These are phyloP conservation scores for Saussurea involucrata DNA, from an alignment of 129 eudicot genomes.

Conservation along the genomic window DNA sequence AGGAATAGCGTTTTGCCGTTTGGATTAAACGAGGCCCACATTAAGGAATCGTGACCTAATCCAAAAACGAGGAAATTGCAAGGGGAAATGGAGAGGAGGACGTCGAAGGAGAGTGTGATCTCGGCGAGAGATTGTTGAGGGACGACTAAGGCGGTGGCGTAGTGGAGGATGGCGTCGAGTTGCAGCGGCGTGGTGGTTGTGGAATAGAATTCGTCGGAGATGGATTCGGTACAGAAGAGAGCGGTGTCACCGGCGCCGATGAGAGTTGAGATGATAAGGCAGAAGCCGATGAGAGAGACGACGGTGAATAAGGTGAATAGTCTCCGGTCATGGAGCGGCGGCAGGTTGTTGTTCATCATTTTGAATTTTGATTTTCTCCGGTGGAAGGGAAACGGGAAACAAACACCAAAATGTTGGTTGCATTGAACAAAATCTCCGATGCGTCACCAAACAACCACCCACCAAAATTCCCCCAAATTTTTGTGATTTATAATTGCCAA, in stretches of 20 bases:
- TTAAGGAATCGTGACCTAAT: constrained; percentile 75
- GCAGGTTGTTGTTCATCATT: constrained; percentile 14
- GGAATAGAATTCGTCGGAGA: constrained; percentile 8
- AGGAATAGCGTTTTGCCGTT: constrained; percentile 71
- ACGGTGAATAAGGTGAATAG: constrained; percentile 4
- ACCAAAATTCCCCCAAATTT: neutral
- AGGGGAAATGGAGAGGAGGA: constrained; percentile 38
- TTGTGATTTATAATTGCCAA: neutral
- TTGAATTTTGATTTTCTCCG: neutral
- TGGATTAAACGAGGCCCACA: constrained; percentile 83
- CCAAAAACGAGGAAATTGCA: constrained; percentile 81
- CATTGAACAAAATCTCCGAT: neutral
- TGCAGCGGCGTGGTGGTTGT: constrained; percentile 36
- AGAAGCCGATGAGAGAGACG: constrained; percentile 10
- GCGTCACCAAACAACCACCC: neutral
- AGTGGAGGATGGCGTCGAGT: constrained; percentile 55
- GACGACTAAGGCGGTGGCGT: constrained; percentile 49
- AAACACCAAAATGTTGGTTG: neutral
- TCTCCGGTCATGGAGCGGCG: constrained; percentile 6
- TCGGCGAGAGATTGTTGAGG: constrained; percentile 59
- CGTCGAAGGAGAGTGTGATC: constrained; percentile 44
- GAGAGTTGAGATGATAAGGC: constrained; percentile 23
- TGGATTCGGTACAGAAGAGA: constrained; percentile 30
- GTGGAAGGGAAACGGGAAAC: neutral
- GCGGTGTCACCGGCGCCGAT: constrained; percentile 7